Conservation (phyloP, 2,329 filamentous ascomycete genomes). For the Penicillium crustosum region DNA sequence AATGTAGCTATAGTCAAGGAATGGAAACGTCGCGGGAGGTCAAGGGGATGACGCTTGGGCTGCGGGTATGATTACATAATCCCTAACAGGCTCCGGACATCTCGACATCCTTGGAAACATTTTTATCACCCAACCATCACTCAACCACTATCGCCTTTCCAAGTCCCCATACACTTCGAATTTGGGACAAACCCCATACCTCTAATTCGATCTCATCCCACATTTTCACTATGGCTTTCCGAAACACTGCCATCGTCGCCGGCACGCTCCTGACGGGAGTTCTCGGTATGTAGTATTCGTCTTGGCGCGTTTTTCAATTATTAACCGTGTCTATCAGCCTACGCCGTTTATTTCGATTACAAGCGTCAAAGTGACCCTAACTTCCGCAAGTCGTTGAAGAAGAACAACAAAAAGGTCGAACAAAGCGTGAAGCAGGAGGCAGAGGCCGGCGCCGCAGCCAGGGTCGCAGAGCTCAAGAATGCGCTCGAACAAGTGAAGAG, state of each 20-base stretch:
- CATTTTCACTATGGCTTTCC: slow-evolving; percentile 7
- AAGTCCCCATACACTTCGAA: not conserved
- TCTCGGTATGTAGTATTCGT: slow-evolving; percentile 45
- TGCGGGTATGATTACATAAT: slow-evolving; percentile 4
- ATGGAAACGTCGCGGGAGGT: slow-evolving; percentile 4
- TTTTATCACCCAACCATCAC: slow-evolving; percentile 7
- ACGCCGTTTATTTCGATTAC: slow-evolving; percentile 68
- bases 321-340: slow-evolving; percentile 45
- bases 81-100: not conserved
- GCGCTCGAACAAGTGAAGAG: slow-evolving; percentile 80
- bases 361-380: slow-evolving; percentile 62
- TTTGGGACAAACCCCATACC: not conserved
- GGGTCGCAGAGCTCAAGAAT: slow-evolving; percentile 67
- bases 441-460: slow-evolving; percentile 47
- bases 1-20: slow-evolving; percentile 10
- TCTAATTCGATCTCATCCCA: not conserved
- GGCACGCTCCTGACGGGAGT: slow-evolving; percentile 60
- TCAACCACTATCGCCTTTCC: slow-evolving; percentile 1
- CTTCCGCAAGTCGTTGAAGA: slow-evolving; percentile 60
- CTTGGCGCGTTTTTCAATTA: slow-evolving; percentile 11
- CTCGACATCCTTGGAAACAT: slow-evolving; percentile 8
- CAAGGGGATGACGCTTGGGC: slow-evolving; percentile 10
- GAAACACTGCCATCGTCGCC: slow-evolving; percentile 55
- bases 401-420: slow-evolving; percentile 49
- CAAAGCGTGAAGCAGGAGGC: slow-evolving; percentile 50